Evolutionary conservation across 352 stramenopile genomes (phyloP).

Genomic region (Paralagenidium karlingii): DNA sequence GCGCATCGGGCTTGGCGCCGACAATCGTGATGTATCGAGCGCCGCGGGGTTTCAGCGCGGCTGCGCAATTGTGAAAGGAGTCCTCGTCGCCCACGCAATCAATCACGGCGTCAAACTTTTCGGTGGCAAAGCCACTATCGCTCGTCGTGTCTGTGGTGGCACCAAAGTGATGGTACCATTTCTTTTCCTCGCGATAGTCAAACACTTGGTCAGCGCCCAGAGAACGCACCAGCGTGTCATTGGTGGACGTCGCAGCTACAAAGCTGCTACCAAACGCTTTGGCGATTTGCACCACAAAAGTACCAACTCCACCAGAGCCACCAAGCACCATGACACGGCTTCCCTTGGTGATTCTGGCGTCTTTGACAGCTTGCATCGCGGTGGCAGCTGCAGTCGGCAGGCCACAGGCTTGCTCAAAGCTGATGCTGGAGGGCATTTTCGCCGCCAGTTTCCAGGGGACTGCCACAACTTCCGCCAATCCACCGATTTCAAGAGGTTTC

Average conservation of each 20-base stretch:
- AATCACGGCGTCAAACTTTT: slow-evolving; percentile 21
- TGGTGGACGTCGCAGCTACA: slow-evolving; percentile 42
- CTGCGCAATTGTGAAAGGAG: slow-evolving; percentile 17
- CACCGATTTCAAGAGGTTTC: slow-evolving; percentile 7
- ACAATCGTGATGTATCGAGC: slow-evolving; percentile 29
- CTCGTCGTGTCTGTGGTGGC: no score
- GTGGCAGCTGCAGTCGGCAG: slow-evolving; percentile 18
- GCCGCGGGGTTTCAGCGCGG: slow-evolving; percentile 3
- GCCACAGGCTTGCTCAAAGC: slow-evolving; percentile 10
- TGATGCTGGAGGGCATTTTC: slow-evolving; percentile 10
- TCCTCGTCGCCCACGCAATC: slow-evolving; percentile 23
- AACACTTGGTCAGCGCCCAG: slow-evolving; percentile 37
- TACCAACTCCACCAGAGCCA: slow-evolving; percentile 62
- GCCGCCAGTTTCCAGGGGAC: slow-evolving; percentile 10
- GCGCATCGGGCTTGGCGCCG: slow-evolving; percentile 9
- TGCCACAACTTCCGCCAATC: slow-evolving; percentile 18
- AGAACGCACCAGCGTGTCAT: slow-evolving; percentile 19
- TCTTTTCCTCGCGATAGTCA: slow-evolving; percentile 31
- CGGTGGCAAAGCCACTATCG: no score
- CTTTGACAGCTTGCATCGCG: slow-evolving; percentile 16
- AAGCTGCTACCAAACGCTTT: slow-evolving; percentile 32
- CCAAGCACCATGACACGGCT: slow-evolving; percentile 70
- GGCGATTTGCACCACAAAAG: slow-evolving; percentile 54
- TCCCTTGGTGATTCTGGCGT: slow-evolving; percentile 14
- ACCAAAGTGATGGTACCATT: no score